Conservation (phyloP, 495 filamentous ascomycete species). For the Aspergillus affinis region DNA sequence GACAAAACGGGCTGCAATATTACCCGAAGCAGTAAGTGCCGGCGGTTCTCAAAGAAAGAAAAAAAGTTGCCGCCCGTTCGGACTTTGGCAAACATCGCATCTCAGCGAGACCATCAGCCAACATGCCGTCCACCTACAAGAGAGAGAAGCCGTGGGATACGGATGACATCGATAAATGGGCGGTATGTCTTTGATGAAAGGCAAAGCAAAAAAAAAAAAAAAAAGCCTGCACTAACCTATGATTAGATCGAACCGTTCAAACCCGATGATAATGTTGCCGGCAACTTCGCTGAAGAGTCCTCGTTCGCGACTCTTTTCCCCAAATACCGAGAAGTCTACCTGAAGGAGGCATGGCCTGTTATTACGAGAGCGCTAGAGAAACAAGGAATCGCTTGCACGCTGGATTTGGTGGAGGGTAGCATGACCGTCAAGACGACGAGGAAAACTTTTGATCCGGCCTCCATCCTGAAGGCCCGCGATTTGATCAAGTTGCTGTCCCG, state of each 20-base stretch:
- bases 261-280: slow-evolving; percentile 77
- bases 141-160: slow-evolving; percentile 97
- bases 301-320: slow-evolving; percentile 91
- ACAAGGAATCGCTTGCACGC: slow-evolving; percentile 76
- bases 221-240: slow-evolving; percentile 10
- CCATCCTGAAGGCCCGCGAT: slow-evolving; percentile 92
- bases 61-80: slow-evolving; percentile 44
- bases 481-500: slow-evolving; percentile 89
- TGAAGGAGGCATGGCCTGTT: slow-evolving; percentile 87
- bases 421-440: slow-evolving; percentile 95
- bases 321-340: slow-evolving; percentile 94
- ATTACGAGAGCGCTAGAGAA: slow-evolving; percentile 79
- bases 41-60: slow-evolving; percentile 24
- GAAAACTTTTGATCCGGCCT: slow-evolving; percentile 91
- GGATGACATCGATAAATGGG: slow-evolving; percentile 97
- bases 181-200: slow-evolving; percentile 45
- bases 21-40: slow-evolving; percentile 34
- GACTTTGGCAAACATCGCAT: slow-evolving; percentile 23
- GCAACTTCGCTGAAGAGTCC: slow-evolving; percentile 89
- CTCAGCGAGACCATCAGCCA: slow-evolving; percentile 23
- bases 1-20: slow-evolving; percentile 15
- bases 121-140: slow-evolving; percentile 92
- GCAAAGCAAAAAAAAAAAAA: not conserved
- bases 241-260: slow-evolving; percentile 76
- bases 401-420: slow-evolving; percentile 92